These are phyloP conservation scores for Talaromyces sp. DNA, from an alignment of 2,329 filamentous ascomycete species.

Conservation along the genomic window DNA sequence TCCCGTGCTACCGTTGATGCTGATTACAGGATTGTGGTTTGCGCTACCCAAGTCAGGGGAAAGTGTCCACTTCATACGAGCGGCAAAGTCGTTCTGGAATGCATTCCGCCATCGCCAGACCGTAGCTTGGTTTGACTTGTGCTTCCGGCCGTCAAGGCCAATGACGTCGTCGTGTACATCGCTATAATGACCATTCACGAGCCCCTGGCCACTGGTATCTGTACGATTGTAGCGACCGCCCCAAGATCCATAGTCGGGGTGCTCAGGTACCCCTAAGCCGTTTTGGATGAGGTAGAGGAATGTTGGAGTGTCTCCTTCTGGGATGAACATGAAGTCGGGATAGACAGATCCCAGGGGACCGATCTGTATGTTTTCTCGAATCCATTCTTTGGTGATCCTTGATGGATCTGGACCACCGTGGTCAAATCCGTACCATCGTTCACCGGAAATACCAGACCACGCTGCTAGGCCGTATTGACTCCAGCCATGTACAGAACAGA, in stretches of 20 bases:
- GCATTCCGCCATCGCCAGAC: conserved; percentile 55
- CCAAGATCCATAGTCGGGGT: conserved; percentile 44
- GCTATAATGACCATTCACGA: background rate
- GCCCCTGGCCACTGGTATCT: background rate
- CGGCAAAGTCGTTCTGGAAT: conserved; percentile 53
- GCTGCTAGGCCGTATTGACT: conserved; percentile 54
- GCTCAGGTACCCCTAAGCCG: conserved; percentile 38
- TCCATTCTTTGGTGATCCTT: conserved; percentile 51
- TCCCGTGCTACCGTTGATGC: background rate
- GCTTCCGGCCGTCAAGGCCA: conserved; percentile 32
- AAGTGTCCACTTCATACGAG: conserved; percentile 48
- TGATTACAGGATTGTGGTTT: conserved; percentile 24
- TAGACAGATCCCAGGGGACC: conserved; percentile 48
- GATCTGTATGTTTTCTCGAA: conserved; percentile 54
- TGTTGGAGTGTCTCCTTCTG: conserved; percentile 51
- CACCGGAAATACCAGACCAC: conserved; percentile 57
- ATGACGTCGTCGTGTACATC: conserved; percentile 30
- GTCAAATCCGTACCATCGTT: conserved; percentile 48
- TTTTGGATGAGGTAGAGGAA: conserved; percentile 45
- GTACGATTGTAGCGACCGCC: conserved; percentile 38
- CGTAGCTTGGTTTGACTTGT: conserved; percentile 46
- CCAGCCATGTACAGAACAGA: conserved; percentile 55
- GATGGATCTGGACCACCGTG: conserved; percentile 49
- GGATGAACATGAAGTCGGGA: conserved; percentile 50
- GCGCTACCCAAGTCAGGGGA: conserved; percentile 18